Percentiles rank a stretch among this genome's conserved stretches.
Conservation (phyloP, 331 rosid genomes). For the Rosa hybrid region DNA sequence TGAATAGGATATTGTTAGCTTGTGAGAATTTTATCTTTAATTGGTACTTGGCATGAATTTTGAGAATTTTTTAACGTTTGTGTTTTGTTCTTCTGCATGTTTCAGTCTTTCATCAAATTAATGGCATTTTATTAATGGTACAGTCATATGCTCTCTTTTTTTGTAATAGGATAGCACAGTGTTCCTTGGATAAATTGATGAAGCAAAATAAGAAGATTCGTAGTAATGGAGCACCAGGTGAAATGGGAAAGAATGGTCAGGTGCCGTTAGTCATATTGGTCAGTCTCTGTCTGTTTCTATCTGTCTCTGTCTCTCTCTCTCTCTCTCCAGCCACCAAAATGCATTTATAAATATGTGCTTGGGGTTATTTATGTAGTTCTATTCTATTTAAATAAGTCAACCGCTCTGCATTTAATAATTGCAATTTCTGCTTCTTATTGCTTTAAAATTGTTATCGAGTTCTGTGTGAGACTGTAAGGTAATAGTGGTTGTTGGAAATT, state of each 20-base stretch:
- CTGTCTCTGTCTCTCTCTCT: not conserved
- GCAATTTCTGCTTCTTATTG: not conserved
- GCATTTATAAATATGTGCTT: not conserved
- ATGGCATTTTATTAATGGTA: not conserved
- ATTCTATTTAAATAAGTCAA: not conserved
- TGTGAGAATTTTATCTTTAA: not conserved
- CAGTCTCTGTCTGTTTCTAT: slow-evolving; percentile 20
- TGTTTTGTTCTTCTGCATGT: not conserved
- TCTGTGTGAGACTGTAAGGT: not conserved
- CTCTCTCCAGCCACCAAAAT: not conserved
- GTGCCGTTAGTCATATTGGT: slow-evolving; percentile 70
- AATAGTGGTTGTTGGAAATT: not conserved
- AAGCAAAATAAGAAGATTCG: slow-evolving; percentile 45
- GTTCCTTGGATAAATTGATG: slow-evolving; percentile 43
- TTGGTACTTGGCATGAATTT: not conserved
- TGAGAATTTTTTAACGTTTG: too few species aligned
- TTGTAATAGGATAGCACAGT: slow-evolving; percentile 56
- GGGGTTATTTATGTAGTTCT: not conserved
- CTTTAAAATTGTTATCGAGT: not conserved
- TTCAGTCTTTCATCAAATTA: slow-evolving; percentile 4
- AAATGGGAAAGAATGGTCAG: slow-evolving; percentile 46
- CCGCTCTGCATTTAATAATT: not conserved
- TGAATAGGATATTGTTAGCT: not conserved
- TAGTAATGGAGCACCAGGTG: slow-evolving; percentile 34
- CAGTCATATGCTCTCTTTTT: slow-evolving; percentile 27